phyloP scores from a whole-genome alignment of 1,284 basidiomycete genomes.

The Ganoderma boninense region DNA sequence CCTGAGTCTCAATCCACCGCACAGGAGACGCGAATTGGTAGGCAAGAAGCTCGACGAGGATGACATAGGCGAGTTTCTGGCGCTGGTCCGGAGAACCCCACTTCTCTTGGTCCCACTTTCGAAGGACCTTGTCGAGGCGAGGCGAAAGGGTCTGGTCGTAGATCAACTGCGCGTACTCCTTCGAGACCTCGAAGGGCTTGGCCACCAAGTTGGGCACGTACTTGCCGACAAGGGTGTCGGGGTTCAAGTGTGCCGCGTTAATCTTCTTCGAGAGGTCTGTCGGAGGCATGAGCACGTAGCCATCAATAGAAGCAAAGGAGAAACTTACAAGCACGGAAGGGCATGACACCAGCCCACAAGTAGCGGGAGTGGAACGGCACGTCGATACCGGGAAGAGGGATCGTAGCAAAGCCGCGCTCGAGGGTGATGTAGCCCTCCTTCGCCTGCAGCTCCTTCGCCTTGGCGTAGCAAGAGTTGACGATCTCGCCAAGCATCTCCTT shows the following conservation, averaged over 20 bases:
- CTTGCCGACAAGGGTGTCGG: conserved; percentile 90
- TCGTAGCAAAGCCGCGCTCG: conserved; percentile 96
- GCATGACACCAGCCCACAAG: conserved; percentile 98
- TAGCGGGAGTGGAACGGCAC: conserved; percentile 99
- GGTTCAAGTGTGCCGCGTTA: conserved; percentile 89
- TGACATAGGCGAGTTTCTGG: conserved; percentile 93
- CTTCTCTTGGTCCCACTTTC: conserved; percentile 91
- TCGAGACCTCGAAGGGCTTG: conserved; percentile 91
- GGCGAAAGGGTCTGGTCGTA: conserved; percentile 96
- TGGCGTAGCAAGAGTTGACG: conserved; percentile 83
- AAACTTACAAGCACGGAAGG: conserved; percentile 88
- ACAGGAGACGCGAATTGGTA: conserved; percentile 98
- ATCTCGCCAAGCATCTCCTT: conserved; percentile 94
- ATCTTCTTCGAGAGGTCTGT: conserved; percentile 98
- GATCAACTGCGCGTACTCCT: conserved; percentile 93
- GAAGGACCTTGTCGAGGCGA: conserved; percentile 91
- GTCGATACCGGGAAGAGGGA: conserved; percentile 96
- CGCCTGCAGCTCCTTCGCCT: conserved; percentile 83
- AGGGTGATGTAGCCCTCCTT: conserved; percentile 92
- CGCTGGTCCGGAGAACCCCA: conserved; percentile 88
- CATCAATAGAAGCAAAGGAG: conserved; percentile 10
- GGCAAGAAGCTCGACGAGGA: conserved; percentile 95
- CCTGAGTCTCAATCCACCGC: conserved; percentile 99
- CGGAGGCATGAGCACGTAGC: background rate
- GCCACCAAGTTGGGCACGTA: conserved; percentile 99